Conservation (phyloP, 2,329 filamentous ascomycete genomes). For the Drechslerella dactyloides region DNA sequence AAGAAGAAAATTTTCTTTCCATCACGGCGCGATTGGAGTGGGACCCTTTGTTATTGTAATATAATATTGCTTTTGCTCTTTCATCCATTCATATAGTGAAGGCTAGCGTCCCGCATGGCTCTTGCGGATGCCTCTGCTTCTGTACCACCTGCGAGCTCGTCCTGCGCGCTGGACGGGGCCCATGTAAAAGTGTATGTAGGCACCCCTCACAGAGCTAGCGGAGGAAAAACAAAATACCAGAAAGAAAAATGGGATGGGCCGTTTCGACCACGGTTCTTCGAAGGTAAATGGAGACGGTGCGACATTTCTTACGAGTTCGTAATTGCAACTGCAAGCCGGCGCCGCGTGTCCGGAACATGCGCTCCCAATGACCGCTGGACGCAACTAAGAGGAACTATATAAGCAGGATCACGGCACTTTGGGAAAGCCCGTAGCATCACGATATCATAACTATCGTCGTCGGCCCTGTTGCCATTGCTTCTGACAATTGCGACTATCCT, state of each 20-base stretch:
- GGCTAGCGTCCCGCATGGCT: conserved; percentile 44
- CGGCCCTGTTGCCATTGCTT: too few species aligned
- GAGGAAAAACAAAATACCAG: neutral
- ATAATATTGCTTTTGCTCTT: conserved; percentile 11
- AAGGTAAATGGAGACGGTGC: conserved; percentile 44
- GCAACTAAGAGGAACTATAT: conserved; percentile 16
- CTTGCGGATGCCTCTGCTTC: conserved; percentile 27
- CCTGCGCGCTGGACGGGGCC: conserved; percentile 21
- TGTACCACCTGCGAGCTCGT: conserved; percentile 48
- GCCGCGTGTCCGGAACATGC: conserved; percentile 4
- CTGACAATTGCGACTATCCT: too few species aligned
- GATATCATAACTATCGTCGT: conserved; percentile 12
- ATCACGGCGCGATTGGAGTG: neutral
- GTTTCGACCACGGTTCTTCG: conserved; percentile 43
- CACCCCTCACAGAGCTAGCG: conserved; percentile 26
- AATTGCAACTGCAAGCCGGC: too few species aligned
- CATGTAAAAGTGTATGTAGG: neutral
- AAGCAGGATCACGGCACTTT: conserved; percentile 25
- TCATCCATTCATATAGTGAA: too few species aligned
- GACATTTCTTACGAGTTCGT: conserved; percentile 50
- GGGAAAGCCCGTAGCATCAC: too few species aligned
- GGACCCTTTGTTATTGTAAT: conserved; percentile 7
- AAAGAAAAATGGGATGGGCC: conserved; percentile 11
- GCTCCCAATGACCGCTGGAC: neutral
- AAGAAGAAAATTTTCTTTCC: conserved; percentile 18